Base-by-base conservation (phyloP, 116 monocot species). In the Dioscorea cayenensis region DNA sequence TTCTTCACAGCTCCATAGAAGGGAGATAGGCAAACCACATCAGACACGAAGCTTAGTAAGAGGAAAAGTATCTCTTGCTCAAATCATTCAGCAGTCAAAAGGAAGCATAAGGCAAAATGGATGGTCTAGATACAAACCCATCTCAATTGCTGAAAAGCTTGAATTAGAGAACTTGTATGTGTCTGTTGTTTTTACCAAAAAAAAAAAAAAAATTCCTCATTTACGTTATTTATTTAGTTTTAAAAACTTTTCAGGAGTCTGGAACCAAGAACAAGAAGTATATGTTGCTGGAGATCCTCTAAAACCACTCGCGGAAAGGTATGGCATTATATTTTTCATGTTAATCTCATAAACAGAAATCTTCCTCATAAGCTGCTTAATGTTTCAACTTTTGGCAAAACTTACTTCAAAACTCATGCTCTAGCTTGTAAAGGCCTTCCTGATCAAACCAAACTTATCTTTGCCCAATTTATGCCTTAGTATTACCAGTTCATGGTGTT, bases 101-200 rank as follows among this genome's bases (percentile, higher is more conserved):
- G 75, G 77, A 36, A 71, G 66, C 71, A 58, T 62, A 32, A 72
- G 75, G 16, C 64, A 29, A 66, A 68, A 81, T 63, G 82, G 75
- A 1, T 84, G 86, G 86, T 84, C 90, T 25, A 79, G 81, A 68
- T 72, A 77, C 8, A 81, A 84, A 74, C 72, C 86, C 35, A 70
- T 84, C 9, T 84, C 86, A 66, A 86, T 86, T 77, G 83, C 86
- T 70, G 90, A 90, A 48, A 90, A 90, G 79, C 81, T 86, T 49
- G 90, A 90, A 68, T 81, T 84, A 70, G 81, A 90, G 51, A 90
- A 90, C 60, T 63, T 90, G 90, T 90, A 75, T 81, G 90, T 90
- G 35, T 37, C 22, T 19, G 20, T 20, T 69, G 22, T 69, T 51
- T 49, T 55, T 16, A 16, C 13, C 55, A 18, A n/a, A 12, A 55